A percentile compares a stretch with the other conserved stretches of the same genome.
These are phyloP conservation scores for Furcasterigmium furcatum DNA, from an alignment of 2,329 filamentous ascomycete species.

Conservation along the genomic window DNA sequence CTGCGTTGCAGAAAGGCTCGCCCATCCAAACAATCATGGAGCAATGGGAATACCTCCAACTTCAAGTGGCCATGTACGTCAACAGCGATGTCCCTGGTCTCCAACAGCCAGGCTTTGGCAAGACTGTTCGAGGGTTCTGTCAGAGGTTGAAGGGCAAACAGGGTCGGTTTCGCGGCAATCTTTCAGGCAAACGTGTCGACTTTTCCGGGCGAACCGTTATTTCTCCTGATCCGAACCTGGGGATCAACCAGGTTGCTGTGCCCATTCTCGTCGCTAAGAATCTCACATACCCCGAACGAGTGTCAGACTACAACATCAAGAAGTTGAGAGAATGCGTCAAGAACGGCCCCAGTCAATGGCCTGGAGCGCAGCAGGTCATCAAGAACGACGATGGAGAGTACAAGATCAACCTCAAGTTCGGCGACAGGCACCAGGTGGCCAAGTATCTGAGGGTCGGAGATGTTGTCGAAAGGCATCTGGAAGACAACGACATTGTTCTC, in stretches of 20 bases:
- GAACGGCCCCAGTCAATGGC: constrained; percentile 77
- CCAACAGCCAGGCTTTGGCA: constrained; percentile 83
- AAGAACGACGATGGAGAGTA: constrained; percentile 61
- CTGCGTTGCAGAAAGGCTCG: constrained; percentile 78
- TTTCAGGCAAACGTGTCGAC: constrained; percentile 97
- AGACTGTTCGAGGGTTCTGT: constrained; percentile 88
- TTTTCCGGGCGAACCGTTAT: constrained; percentile 98
- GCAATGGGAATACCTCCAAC: constrained; percentile 95
- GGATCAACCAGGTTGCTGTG: constrained; percentile 90
- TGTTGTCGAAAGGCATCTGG: constrained; percentile 88
- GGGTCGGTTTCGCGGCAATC: constrained; percentile 91
- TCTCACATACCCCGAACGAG: constrained; percentile 89
- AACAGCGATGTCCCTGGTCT: constrained; percentile 94
- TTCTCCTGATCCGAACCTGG: constrained; percentile 91
- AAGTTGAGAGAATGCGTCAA: constrained; percentile 73
- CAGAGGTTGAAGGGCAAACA: constrained; percentile 97
- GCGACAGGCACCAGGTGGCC: constrained; percentile 67
- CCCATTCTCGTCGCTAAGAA: constrained; percentile 92
- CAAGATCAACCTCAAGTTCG: constrained; percentile 74
- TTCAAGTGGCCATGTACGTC: constrained; percentile 96
- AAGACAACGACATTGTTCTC: constrained; percentile 92
- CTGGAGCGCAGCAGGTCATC: constrained; percentile 80
- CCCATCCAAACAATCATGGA: constrained; percentile 91
- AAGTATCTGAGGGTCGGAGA: constrained; percentile 77
- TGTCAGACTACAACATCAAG: constrained; percentile 79